These are phyloP conservation scores for Ceratobasidium papillatum DNA, from an alignment of 1,284 basidiomycete genomes.

Conservation along the genomic window DNA sequence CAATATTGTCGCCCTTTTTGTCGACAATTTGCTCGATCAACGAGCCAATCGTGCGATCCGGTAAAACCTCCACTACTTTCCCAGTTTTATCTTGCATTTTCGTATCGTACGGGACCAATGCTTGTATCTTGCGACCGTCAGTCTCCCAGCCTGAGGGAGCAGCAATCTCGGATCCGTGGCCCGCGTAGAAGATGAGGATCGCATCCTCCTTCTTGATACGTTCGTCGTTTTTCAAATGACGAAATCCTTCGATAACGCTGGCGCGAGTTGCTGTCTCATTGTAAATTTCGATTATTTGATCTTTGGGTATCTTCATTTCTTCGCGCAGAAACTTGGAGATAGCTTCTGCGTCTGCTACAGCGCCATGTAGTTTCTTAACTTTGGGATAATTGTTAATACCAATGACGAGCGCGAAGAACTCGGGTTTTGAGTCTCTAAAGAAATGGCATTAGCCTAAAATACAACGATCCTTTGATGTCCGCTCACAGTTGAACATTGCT, in stretches of 20 bases:
- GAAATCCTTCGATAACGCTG: constrained; percentile 66
- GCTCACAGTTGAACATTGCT: too few species aligned
- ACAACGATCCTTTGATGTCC: too few species aligned
- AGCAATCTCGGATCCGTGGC: background rate
- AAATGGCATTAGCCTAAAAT: too few species aligned
- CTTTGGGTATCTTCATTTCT: constrained; percentile 60
- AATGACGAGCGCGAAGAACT: background rate
- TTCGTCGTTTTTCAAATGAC: constrained; percentile 64
- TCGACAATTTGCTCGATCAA: background rate
- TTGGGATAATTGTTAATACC: background rate
- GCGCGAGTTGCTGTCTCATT: constrained; percentile 67
- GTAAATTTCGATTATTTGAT: constrained; percentile 64
- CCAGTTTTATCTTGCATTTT: background rate
- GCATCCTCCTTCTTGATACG: constrained; percentile 67
- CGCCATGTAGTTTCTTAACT: background rate
- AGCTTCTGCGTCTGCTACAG: constrained; percentile 54
- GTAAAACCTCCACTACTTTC: background rate
- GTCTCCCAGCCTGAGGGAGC: background rate
- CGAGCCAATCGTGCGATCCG: background rate
- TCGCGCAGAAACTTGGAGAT: constrained; percentile 66
- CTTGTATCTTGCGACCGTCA: background rate
- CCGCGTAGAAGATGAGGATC: constrained; percentile 49
- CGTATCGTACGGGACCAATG: background rate
- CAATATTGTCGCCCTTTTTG: constrained; percentile 1
- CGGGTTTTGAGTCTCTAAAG: too few species aligned